Conservation (phyloP, 345 rosid genomes). For the Camelina hispida region DNA sequence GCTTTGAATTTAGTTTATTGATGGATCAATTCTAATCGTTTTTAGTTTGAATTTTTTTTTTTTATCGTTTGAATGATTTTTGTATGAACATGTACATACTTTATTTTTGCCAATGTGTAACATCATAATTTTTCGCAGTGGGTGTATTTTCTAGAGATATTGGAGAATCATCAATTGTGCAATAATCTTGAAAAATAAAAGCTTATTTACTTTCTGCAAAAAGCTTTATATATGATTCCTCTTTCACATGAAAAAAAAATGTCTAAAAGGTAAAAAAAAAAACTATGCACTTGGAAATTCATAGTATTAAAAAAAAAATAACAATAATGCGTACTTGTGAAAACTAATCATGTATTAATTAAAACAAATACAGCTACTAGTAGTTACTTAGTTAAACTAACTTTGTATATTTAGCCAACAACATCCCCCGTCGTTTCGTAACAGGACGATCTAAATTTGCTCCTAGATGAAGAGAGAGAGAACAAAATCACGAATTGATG, state of each 20-base stretch:
- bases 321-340: not conserved
- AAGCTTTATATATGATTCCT: not conserved
- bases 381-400: slow-evolving; percentile 11
- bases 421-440: slow-evolving; percentile 32
- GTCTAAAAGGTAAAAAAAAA: not conserved
- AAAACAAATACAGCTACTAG: not conserved
- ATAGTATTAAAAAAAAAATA: not conserved
- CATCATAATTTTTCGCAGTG: not conserved
- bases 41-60: too few relatives aligned
- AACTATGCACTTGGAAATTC: too few relatives aligned
- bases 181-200: not conserved
- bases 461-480: not conserved
- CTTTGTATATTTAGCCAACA: slow-evolving; percentile 28
- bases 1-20: slow-evolving; percentile 38
- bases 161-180: not conserved
- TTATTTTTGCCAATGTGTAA: not conserved
- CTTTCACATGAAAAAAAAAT: not conserved
- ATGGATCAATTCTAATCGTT: not conserved
- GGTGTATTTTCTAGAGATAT: not conserved
- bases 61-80: not conserved
- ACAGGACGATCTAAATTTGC: slow-evolving; percentile 34
- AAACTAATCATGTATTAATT: not conserved
- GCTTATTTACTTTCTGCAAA: not conserved
- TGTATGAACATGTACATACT: slow-evolving; percentile 15
- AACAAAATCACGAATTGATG: not conserved